Base-by-base conservation (phyloP, 768 basidiomycete genomes). In the Paxillus involutus region DNA sequence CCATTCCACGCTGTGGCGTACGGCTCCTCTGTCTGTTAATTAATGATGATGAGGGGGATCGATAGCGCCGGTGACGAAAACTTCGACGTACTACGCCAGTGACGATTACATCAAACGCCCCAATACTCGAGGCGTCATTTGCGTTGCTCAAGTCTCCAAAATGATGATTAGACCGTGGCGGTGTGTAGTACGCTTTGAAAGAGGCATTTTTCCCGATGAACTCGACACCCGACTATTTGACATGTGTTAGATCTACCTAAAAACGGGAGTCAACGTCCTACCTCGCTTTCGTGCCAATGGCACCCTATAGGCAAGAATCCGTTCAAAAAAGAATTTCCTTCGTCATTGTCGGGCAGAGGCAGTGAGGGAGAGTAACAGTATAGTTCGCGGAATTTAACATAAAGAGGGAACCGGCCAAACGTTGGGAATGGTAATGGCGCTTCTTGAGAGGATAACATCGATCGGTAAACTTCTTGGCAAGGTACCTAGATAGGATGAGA, bases 1-100 rank as follows among this genome's bases (percentile, higher is more conserved):
- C 72, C 75, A 2, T 82, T 84, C 86, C 85, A 88, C 2, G 81
- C 80, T 17, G 70, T 65, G 21, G 75, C 72, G 55, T 79, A 73
- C 16, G 65, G 69, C 36, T 71, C 71, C 50, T 80, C 80, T 6
- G 79, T 79, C 82, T 83, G 59, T 30, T 26, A 26, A 21, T 35
- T 6, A 45, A 44, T 58, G 21, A 17, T 35, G 12, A 35, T 35
- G 35, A 35, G 5, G 2, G 35, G 35, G 13, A 35, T 49, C 24
- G 49, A 6, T 51, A 32, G n/a, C 35, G 29, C 4, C 39, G 51
- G 42, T 36, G 19, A 21, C n/a, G 26, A 19, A 13, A 33, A 48
- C 43, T 17, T 39, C 7, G 14, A 71, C 76, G 13, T 51, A 82
- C 83, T 68, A 75, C 70, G 39, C 82, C 82, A 5, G 78, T 80